These are phyloP conservation scores for Phialophora tarda DNA, from an alignment of 2,329 filamentous ascomycete species.

Conservation along the genomic window DNA sequence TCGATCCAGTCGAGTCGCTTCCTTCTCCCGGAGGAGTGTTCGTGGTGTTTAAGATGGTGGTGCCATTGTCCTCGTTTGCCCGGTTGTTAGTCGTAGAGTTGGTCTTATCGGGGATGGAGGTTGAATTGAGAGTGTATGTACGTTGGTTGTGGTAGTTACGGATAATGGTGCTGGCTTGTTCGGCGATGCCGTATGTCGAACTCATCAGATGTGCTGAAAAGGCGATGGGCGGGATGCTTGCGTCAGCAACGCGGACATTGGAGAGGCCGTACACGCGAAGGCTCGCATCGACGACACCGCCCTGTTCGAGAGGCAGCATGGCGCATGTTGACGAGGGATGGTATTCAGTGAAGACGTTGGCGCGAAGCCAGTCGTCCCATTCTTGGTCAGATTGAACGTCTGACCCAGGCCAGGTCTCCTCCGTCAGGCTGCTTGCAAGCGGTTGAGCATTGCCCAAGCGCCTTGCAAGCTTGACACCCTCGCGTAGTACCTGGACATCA, in stretches of 20 bases:
- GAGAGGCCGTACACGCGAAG: slow-evolving; percentile 53
- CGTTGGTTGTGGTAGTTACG: slow-evolving; percentile 38
- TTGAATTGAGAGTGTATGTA: slow-evolving; percentile 6
- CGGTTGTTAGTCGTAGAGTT: slow-evolving; percentile 11
- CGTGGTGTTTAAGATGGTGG: slow-evolving; percentile 14
- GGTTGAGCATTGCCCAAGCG: slow-evolving; percentile 44
- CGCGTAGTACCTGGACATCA: slow-evolving; percentile 49
- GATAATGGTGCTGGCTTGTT: slow-evolving; percentile 43
- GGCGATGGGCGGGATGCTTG: slow-evolving; percentile 45
- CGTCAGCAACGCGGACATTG: slow-evolving; percentile 46
- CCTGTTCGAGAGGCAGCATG: slow-evolving; percentile 52
- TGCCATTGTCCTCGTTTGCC: slow-evolving; percentile 5
- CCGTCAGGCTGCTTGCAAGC: slow-evolving; percentile 45
- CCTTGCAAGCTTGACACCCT: slow-evolving; percentile 45
- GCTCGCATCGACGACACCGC: slow-evolving; percentile 52
- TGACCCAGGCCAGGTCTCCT: slow-evolving; percentile 39
- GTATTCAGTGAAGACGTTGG: slow-evolving; percentile 34
- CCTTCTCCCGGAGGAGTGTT: slow-evolving; percentile 1
- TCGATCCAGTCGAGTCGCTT: slow-evolving; percentile 4
- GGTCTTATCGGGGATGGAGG: not conserved
- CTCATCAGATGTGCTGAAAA: slow-evolving; percentile 46
- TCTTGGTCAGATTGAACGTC: slow-evolving; percentile 37
- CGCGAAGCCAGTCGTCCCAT: slow-evolving; percentile 42
- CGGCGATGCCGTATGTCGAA: slow-evolving; percentile 46
- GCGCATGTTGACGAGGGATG: slow-evolving; percentile 47